A percentile compares a stretch with the other conserved stretches of the same genome.
Conservation (phyloP, 2,329 filamentous ascomycete genomes). For the Colletotrichum godetiae region DNA sequence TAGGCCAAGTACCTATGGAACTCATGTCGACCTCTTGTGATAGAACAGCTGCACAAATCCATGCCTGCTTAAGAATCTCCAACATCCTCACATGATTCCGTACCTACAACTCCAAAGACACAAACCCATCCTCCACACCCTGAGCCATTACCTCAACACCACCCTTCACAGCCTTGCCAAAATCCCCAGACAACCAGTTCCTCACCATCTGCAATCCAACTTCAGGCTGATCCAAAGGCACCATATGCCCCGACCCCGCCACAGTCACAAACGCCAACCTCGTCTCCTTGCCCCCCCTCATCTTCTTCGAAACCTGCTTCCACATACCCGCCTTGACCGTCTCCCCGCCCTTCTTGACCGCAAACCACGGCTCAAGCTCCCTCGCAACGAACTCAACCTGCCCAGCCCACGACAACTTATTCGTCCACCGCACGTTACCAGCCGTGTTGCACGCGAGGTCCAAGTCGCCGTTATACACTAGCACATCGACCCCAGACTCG, state of each 20-base stretch:
- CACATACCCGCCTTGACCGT: conserved; percentile 8
- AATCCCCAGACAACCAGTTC: conserved; percentile 34
- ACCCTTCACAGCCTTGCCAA: conserved; percentile 10
- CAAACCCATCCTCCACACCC: not conserved
- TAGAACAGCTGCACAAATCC: too few relatives aligned
- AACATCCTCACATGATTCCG: too few relatives aligned
- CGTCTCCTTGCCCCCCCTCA: not conserved
- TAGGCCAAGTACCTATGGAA: too few relatives aligned
- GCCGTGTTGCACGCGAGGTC: conserved; percentile 39
- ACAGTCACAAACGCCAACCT: conserved; percentile 42
- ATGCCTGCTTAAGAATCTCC: too few relatives aligned
- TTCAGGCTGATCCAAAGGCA: conserved; percentile 40
- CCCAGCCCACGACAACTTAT: conserved; percentile 54
- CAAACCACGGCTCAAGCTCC: conserved; percentile 35
- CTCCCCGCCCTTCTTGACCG: conserved; percentile 20
- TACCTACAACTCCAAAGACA: conserved; percentile 14
- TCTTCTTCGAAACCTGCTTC: conserved; percentile 25
- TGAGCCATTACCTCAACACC: not conserved
- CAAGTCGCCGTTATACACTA: conserved; percentile 41
- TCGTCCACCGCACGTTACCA: conserved; percentile 49
- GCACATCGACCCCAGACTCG: conserved; percentile 35
- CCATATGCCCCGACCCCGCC: conserved; percentile 54
- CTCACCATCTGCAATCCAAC: conserved; percentile 34
- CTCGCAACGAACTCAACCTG: conserved; percentile 53
- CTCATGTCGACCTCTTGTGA: too few relatives aligned